Evolutionary conservation across 345 rosid genomes (phyloP), one percentile per base, ranked within the genome.

Genomic region (Citrus hindsii): DNA sequence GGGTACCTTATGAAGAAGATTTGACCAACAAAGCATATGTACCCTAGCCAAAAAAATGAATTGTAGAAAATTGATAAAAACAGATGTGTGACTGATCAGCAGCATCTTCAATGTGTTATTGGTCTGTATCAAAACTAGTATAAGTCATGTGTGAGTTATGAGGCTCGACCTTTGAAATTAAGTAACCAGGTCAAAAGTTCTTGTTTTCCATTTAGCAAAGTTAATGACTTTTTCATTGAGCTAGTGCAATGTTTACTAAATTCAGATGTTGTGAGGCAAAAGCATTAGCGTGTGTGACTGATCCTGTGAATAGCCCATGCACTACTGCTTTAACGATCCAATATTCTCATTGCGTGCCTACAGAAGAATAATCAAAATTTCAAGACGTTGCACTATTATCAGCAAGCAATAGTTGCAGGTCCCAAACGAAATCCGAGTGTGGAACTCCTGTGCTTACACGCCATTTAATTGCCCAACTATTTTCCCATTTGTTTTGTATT

Each of bases 1-100:
- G 98, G 94, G 37, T 93, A 90, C 79, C 84, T 93, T 33, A 16
- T 93, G 90, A 92, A 89, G 89, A 87, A 84, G 71, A 76, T 90
- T 73, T 93, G 85, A 92, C 71, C 35, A 12, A 48, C 64, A 46
- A 69, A 72, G 40, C 22, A 62, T 46, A 46, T 73, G 64, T 71
- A 64, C 67, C 7, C 75, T 6, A 53, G 73, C 38, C 55, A 1
- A 37, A 70, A n/a, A 65, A 84, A 66, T 79, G 81, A 66, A 37
- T 48, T 66, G 65, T 58, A 70, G 58, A 83, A 77, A 72, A 30
- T 55, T 72, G 60, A 63, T 67, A 83, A 80, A n/a, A 58, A 32
- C 66, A 73, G 58, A 75, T 62, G 42, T 76, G 74, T 76, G 81
- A 60, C 70, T 80, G 83, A 63, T 81, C 5, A 61, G 64, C 70